These are phyloP conservation scores for Aeschynomene evenia DNA, from an alignment of 306 rosid genomes.

Conservation along the genomic window DNA sequence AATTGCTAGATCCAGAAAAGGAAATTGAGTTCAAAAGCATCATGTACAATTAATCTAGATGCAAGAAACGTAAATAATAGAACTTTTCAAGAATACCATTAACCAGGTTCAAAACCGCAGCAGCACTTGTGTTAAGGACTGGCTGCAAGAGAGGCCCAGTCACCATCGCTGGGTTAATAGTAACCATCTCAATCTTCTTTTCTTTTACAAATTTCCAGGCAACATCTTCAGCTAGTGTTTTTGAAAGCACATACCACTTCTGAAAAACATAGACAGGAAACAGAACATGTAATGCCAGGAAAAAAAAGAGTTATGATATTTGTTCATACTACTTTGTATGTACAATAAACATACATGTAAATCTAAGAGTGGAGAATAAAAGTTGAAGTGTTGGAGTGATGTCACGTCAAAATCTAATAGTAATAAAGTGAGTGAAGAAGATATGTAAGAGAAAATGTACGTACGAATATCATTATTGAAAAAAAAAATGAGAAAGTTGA, in stretches of 20 bases:
- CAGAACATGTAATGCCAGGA: neutral
- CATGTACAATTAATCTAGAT: neutral
- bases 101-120: slow-evolving; percentile 45
- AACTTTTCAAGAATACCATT: slow-evolving; percentile 47
- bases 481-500: neutral
- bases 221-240: slow-evolving; percentile 82
- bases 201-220: slow-evolving; percentile 77
- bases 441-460: too few relatives aligned
- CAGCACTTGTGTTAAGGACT: slow-evolving; percentile 67
- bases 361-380: too few relatives aligned
- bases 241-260: slow-evolving; percentile 79
- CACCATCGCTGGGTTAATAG: slow-evolving; percentile 74
- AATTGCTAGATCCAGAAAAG: neutral
- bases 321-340: too few relatives aligned
- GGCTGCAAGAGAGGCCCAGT: slow-evolving; percentile 86
- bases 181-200: slow-evolving; percentile 69
- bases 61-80: neutral
- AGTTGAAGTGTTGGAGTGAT: too few relatives aligned
- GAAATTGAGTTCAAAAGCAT: neutral
- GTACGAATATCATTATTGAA: too few relatives aligned
- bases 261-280: slow-evolving; percentile 31
- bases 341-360: too few relatives aligned
- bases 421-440: too few relatives aligned
- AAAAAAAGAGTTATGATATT: too few relatives aligned
- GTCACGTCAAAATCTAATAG: too few relatives aligned